Percentiles rank a stretch among this genome's conserved stretches.
These are phyloP conservation scores for Candida andamanensis DNA, from an alignment of 805 yeast genomes.

Conservation along the genomic window DNA sequence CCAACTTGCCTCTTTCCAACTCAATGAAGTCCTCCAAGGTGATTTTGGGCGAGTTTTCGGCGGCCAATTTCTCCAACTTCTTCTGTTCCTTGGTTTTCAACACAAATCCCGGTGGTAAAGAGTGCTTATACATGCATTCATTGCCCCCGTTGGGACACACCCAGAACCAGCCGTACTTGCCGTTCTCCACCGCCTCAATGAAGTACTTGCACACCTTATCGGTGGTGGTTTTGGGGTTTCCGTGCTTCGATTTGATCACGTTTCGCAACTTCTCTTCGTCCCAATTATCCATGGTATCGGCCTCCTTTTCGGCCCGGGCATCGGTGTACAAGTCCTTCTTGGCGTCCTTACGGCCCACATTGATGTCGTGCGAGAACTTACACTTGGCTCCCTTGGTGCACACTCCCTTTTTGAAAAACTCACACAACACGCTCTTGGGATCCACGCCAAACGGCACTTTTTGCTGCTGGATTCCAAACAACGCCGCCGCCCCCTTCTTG, in stretches of 20 bases:
- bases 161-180: conserved; percentile 99
- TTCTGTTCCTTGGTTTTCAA: conserved; percentile 96
- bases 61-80: conserved; percentile 79
- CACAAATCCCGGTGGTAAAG: conserved; percentile 94
- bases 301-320: conserved; percentile 65
- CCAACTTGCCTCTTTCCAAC: conserved; percentile 82
- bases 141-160: conserved; percentile 91
- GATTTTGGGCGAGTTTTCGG: conserved; percentile 80
- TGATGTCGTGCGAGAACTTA: conserved; percentile 88
- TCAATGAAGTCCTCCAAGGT: conserved; percentile 95
- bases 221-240: conserved; percentile 90
- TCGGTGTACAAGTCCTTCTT: conserved; percentile 93
- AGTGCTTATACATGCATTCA: conserved; percentile 89
- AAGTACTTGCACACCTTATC: conserved; percentile 91
- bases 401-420: conserved; percentile 77
- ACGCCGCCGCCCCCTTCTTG: conserved; percentile 76
- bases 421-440: conserved; percentile 90
- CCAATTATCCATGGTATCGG: conserved; percentile 94
- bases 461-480: conserved; percentile 69
- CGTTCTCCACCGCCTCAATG: conserved; percentile 95
- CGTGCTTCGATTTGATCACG: conserved; percentile 88
- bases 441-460: conserved; percentile 96
- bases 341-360: conserved; percentile 78
- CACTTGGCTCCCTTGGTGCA: conserved; percentile 84
- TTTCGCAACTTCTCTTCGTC: conserved; percentile 90